Evolutionary conservation across 1,139 yeast species (phyloP).

Genomic region (Taphrina wiesneri): DNA sequence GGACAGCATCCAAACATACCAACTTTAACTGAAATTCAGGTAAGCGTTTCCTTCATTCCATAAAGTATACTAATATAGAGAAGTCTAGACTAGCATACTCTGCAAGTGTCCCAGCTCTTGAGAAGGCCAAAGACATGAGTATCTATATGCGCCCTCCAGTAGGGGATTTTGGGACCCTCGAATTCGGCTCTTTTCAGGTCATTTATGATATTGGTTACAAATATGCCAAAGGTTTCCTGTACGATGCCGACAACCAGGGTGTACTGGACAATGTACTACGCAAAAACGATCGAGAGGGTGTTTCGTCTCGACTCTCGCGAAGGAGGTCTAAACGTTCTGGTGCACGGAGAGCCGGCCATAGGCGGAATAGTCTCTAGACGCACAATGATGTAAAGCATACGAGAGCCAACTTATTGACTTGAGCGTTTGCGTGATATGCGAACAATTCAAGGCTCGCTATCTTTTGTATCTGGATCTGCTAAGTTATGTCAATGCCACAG

Average conservation of each 20-base stretch:
- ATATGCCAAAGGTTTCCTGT: conserved; percentile 65
- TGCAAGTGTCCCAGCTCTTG: conserved; percentile 89
- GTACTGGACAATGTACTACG: conserved; percentile 46
- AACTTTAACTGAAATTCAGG: conserved; percentile 90
- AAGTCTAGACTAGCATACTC: conserved; percentile 81
- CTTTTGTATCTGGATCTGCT: too few relatives aligned
- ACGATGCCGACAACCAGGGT: conserved; percentile 56
- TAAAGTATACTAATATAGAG: neutral
- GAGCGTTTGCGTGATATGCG: too few relatives aligned
- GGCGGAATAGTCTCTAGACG: conserved; percentile 10
- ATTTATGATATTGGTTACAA: conserved; percentile 73
- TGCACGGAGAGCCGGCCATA: neutral
- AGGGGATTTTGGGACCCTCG: conserved; percentile 85
- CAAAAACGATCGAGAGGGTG: neutral
- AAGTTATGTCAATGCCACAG: too few relatives aligned
- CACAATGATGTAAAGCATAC: neutral
- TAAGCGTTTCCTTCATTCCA: neutral
- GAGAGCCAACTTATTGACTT: too few relatives aligned
- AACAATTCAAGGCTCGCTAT: too few relatives aligned
- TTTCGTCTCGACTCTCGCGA: neutral
- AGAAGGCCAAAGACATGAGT: conserved; percentile 76
- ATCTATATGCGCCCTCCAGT: conserved; percentile 93
- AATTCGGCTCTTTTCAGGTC: conserved; percentile 88
- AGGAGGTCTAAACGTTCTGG: neutral
- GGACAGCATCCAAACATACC: conserved; percentile 87